These are phyloP conservation scores for Populus trichocarpa DNA, from an alignment of 441 rosid species.

Conservation along the genomic window DNA sequence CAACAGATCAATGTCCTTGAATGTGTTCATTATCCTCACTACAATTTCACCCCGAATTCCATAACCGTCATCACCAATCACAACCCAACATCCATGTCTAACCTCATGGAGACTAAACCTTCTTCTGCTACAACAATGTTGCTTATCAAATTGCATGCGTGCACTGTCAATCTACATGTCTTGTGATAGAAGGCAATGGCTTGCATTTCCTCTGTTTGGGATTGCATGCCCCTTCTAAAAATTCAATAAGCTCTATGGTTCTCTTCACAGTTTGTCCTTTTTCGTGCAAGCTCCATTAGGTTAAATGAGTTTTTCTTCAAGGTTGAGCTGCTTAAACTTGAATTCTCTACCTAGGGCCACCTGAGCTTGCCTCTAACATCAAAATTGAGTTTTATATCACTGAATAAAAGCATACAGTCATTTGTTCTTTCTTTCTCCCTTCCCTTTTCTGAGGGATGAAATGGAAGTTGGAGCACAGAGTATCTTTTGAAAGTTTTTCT, in stretches of 20 bases:
- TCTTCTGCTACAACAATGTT: background rate
- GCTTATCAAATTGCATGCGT: background rate
- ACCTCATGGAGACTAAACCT: background rate
- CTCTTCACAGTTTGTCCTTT: background rate
- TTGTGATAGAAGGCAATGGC: background rate
- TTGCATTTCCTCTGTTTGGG: background rate
- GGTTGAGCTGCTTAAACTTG: slow-evolving; percentile 1
- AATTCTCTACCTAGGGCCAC: background rate
- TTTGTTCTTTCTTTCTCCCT: background rate
- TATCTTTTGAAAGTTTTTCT: background rate
- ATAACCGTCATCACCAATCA: background rate
- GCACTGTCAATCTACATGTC: background rate
- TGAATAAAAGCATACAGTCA: background rate
- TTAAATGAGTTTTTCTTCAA: background rate
- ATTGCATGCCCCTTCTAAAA: background rate
- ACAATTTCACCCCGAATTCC: background rate
- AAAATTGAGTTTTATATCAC: background rate
- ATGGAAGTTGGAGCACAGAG: background rate
- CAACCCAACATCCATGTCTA: background rate
- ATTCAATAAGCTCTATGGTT: background rate
- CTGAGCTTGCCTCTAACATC: background rate
- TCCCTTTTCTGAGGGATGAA: background rate
- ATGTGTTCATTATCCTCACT: background rate
- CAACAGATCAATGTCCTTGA: background rate
- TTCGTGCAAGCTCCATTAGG: background rate